Evolutionary conservation across 495 filamentous ascomycete genomes (phyloP).

Genomic region (Coniosporium apollinis): DNA sequence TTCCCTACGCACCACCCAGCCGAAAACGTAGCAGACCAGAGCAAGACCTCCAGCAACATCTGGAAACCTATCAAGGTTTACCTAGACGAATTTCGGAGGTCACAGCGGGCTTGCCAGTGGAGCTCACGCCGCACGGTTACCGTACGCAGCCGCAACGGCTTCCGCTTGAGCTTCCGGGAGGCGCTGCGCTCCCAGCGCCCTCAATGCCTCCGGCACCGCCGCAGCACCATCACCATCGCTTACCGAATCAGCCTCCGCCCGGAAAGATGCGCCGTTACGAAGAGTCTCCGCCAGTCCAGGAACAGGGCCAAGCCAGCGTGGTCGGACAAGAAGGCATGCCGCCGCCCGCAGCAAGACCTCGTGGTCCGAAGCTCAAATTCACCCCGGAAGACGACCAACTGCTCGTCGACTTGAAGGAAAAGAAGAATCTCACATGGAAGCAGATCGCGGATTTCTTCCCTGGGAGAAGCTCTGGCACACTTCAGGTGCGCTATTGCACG

Average conservation of each 20-base stretch:
- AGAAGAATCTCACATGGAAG: conserved; percentile 85
- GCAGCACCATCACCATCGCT: conserved; percentile 52
- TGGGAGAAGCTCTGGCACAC: conserved; percentile 66
- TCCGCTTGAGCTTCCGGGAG: conserved; percentile 1
- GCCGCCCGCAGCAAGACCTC: conserved; percentile 51
- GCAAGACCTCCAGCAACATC: conserved; percentile 13
- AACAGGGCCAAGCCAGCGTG: conserved; percentile 51
- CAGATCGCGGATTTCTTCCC: conserved; percentile 93
- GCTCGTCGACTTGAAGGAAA: conserved; percentile 77
- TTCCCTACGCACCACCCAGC: conserved; percentile 18
- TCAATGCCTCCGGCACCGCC: conserved; percentile 4
- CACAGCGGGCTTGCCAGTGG: conserved; percentile 5
- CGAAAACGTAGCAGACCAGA: conserved; percentile 18
- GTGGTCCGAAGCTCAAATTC: conserved; percentile 76
- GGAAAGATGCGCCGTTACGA: conserved; percentile 33
- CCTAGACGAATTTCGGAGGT: neutral
- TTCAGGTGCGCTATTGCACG: conserved; percentile 88
- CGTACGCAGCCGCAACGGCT: conserved; percentile 16
- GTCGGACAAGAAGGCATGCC: conserved; percentile 78
- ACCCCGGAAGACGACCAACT: conserved; percentile 76
- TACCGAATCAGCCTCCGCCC: conserved; percentile 41
- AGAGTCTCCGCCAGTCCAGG: too few relatives aligned
- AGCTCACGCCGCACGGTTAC: conserved; percentile 20
- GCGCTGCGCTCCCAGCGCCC: conserved; percentile 1
- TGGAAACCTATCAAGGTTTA: conserved; percentile 7